Percentiles rank a stretch among this genome's conserved stretches.
phyloP scores from a whole-genome alignment of 345 rosid genomes.

The Dimocarpus longan region DNA sequence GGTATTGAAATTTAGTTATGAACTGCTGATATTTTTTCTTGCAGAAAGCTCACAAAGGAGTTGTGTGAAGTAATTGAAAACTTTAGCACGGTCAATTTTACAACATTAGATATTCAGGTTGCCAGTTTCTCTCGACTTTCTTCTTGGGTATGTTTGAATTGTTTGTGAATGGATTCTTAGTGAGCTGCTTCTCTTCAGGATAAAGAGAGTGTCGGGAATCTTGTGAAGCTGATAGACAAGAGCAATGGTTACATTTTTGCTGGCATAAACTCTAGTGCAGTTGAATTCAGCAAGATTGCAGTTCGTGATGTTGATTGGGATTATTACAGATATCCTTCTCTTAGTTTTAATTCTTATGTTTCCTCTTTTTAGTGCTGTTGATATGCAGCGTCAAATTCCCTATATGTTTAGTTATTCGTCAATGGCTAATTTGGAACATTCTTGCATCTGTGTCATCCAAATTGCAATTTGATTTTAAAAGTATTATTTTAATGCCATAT shows the following conservation, averaged over 20 bases:
- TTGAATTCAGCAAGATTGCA: slow-evolving; percentile 92
- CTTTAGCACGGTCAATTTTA: slow-evolving; percentile 64
- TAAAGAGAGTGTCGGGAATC: slow-evolving; percentile 81
- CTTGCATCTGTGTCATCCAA: not conserved
- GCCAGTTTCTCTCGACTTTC: slow-evolving; percentile 9
- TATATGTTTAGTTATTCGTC: not conserved
- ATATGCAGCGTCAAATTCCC: not conserved
- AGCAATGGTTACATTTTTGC: slow-evolving; percentile 88
- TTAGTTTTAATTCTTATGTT: not conserved
- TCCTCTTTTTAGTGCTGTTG: not conserved
- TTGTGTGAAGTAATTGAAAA: slow-evolving; percentile 73
- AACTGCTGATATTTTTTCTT: slow-evolving; percentile 19
- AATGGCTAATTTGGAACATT: not conserved
- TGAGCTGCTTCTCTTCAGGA: slow-evolving; percentile 48
- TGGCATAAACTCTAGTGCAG: slow-evolving; percentile 75
- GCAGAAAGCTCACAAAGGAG: slow-evolving; percentile 85
- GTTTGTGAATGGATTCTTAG: slow-evolving; percentile 12
- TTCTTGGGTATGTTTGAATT: slow-evolving; percentile 7
- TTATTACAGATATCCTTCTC: slow-evolving; percentile 85
- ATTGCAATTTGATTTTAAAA: not conserved
- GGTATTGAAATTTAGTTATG: not conserved
- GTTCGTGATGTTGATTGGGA: slow-evolving; percentile 81
- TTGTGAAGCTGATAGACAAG: slow-evolving; percentile 82
- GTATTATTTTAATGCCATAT: not conserved
- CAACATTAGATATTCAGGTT: slow-evolving; percentile 92